Base-by-base conservation (phyloP, 2,329 filamentous ascomycete genomes). In the Fusarium heterosporum region DNA sequence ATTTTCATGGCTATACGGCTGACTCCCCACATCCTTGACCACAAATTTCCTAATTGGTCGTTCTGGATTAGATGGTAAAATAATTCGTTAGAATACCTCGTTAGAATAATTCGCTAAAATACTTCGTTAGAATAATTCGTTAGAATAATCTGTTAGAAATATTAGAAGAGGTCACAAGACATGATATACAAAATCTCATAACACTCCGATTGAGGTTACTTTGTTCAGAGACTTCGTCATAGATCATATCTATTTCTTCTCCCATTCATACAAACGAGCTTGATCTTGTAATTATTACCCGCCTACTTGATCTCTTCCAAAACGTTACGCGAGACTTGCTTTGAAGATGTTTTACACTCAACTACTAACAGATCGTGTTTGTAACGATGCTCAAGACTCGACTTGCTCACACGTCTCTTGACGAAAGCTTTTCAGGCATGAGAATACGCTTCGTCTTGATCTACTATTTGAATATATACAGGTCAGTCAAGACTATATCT, bases 61-160 rank as follows among this genome's bases (percentile, higher is more conserved):
- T 4, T 11, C 17, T 57, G 42, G 42, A 59, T 59, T 50, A 36
- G 36, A 1, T 28, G 53, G 56, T 5, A 43, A 57, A 60, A 51
- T 19, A 32, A 9, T 26, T 60, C 43, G 43, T 17, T 17, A 9
- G 2, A 36, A 32, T 43, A 19, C 10, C 25, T 60, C 45, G 56
- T 26, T 39, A 2, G 16, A 22, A 49, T 30, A 49, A 14, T 26
- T 59, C 53, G 55, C 34, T 12, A 30, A 28, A 38, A 29, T 28
- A 36, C 22, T 22, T 25, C 4, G 2, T 16, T 5, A 43, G 48
- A 60, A 51, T 19, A 32, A 9, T 26, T 60, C 43, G 43, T 17
- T 22, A 9, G 2, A 36, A 32, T 43, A 19, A 8, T 25, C 52
- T 39, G 54, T 26, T 39, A 2, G 13, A 36, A 36, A n/a, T 17